Conservation (phyloP, 805 yeast species). For the Yarrowia deformans region DNA sequence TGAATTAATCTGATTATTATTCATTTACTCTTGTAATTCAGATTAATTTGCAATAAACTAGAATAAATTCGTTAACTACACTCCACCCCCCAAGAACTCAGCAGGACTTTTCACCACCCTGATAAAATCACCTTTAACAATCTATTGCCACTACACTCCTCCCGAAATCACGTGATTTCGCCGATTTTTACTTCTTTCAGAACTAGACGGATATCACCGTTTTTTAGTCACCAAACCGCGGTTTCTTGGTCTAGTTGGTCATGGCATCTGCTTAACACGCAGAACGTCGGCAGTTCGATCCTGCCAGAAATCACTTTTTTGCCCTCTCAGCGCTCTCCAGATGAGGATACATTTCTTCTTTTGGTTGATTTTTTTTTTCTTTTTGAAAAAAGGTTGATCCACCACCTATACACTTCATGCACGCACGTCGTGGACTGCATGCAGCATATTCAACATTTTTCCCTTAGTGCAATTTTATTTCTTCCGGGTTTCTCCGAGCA, state of each 20-base stretch:
- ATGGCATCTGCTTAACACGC: slow-evolving; percentile 99
- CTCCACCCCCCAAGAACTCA: too few relatives aligned
- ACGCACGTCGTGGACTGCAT: not conserved
- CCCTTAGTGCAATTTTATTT: slow-evolving; percentile 1
- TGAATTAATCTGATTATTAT: too few relatives aligned
- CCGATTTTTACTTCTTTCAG: not conserved
- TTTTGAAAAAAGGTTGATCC: not conserved
- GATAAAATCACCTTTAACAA: not conserved
- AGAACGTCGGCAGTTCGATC: slow-evolving; percentile 99
- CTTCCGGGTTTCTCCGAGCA: slow-evolving; percentile 55
- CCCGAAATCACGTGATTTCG: slow-evolving; percentile 3
- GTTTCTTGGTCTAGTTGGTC: slow-evolving; percentile 90
- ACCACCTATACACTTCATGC: not conserved
- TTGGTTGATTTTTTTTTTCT: not conserved
- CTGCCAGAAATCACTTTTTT: slow-evolving; percentile 56
- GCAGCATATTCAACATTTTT: slow-evolving; percentile 1
- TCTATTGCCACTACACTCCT: not conserved
- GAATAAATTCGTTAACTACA: too few relatives aligned
- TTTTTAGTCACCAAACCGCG: not conserved
- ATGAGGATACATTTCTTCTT: not conserved
- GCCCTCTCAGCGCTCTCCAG: not conserved
- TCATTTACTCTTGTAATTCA: too few relatives aligned
- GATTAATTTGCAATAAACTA: too few relatives aligned
- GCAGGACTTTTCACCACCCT: too few relatives aligned
- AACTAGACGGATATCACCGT: not conserved